Conservation (phyloP, 768 basidiomycete species). For the Lanmaoa pseudosensibilis region DNA sequence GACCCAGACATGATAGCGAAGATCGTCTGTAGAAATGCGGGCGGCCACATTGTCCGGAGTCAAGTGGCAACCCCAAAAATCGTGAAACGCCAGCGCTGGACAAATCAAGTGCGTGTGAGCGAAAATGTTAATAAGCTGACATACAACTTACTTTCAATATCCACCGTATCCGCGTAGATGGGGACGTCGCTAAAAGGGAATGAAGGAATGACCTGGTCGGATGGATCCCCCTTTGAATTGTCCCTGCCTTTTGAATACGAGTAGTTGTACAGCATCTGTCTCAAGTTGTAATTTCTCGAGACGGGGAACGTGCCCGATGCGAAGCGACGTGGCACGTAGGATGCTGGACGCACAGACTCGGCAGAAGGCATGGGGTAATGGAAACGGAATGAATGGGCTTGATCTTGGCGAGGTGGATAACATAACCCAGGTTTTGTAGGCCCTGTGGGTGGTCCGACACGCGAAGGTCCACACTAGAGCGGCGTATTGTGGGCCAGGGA, state of each 20-base stretch:
- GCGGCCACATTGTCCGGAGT: conserved; percentile 35
- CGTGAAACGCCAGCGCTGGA: conserved; percentile 35
- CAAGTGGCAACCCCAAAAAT: conserved; percentile 35
- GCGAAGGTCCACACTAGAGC: conserved; percentile 4
- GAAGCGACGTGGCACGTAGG: conserved; percentile 20
- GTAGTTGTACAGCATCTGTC: conserved; percentile 31
- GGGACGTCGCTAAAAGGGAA: conserved; percentile 30
- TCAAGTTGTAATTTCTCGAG: conserved; percentile 24
- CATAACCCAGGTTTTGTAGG: conserved; percentile 16
- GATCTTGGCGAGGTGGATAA: neutral
- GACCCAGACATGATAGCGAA: conserved; percentile 37
- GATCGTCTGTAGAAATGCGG: conserved; percentile 25
- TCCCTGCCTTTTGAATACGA: neutral
- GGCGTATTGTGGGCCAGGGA: conserved; percentile 4
- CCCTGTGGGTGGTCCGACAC: conserved; percentile 5
- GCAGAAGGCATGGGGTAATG: conserved; percentile 8
- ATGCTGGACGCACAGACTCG: conserved; percentile 3
- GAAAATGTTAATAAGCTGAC: neutral
- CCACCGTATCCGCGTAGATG: conserved; percentile 40
- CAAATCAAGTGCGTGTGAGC: neutral
- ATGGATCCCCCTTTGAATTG: conserved; percentile 1
- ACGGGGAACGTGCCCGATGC: conserved; percentile 32
- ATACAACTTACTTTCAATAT: conserved; percentile 43
- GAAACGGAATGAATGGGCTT: neutral
- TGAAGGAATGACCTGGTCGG: conserved; percentile 34